A percentile compares a stretch with the other conserved stretches of the same genome.
phyloP scores from a whole-genome alignment of 1,284 basidiomycete genomes.

The Ustilago bromivora region DNA sequence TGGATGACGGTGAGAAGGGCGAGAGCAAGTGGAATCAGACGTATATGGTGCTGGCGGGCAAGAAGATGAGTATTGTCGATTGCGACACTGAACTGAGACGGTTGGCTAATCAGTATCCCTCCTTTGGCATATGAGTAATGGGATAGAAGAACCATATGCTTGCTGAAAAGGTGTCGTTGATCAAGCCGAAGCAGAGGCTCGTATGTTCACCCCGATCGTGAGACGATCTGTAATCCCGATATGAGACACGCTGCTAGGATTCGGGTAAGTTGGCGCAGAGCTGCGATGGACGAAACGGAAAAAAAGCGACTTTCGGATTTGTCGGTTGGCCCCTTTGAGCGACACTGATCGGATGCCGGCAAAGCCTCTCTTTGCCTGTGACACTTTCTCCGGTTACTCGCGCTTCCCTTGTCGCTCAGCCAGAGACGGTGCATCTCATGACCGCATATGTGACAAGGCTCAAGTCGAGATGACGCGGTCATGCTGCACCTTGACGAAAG shows the following conservation, averaged over 20 bases:
- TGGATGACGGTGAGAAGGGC: background rate
- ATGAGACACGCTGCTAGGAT: background rate
- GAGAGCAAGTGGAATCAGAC: constrained; percentile 27
- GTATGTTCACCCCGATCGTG: background rate
- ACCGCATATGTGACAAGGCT: constrained; percentile 3
- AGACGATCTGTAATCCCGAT: background rate
- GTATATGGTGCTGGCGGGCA: constrained; percentile 47
- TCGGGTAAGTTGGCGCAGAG: background rate
- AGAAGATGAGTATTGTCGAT: constrained; percentile 52
- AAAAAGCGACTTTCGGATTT: constrained; percentile 39
- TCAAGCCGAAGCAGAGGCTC: background rate
- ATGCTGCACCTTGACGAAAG: constrained; percentile 1
- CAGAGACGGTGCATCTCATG: background rate
- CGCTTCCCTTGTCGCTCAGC: background rate
- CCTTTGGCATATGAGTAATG: constrained; percentile 41
- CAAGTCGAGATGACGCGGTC: background rate
- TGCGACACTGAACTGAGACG: constrained; percentile 43
- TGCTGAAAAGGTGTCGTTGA: background rate
- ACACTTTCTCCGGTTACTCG: background rate
- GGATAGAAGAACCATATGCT: background rate
- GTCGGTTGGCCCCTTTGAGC: constrained; percentile 15
- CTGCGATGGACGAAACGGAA: constrained; percentile 24
- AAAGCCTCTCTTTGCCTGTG: background rate
- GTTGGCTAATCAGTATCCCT: constrained; percentile 48
- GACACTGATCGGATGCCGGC: constrained; percentile 2